Percentiles rank a stretch among this genome's conserved stretches.
Conservation (phyloP, 768 basidiomycete genomes). For the Amanita muscaria region DNA sequence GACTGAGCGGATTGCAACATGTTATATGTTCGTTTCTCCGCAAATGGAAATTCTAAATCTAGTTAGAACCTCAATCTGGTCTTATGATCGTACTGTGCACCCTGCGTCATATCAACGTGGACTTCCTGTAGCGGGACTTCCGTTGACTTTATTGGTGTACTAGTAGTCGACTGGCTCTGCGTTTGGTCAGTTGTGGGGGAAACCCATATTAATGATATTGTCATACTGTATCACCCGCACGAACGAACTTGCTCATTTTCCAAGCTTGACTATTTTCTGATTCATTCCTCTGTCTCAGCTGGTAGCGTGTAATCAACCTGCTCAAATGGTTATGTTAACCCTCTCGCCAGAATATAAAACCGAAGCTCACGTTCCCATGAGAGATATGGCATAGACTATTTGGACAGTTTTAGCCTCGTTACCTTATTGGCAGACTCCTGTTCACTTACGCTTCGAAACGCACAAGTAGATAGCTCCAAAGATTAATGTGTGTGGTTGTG, state of each 20-base stretch:
- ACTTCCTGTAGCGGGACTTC: conserved; percentile 11
- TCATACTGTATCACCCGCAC: too few relatives aligned
- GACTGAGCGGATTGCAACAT: too few relatives aligned
- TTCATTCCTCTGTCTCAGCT: conserved; percentile 11
- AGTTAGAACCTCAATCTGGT: too few relatives aligned
- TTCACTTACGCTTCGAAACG: conserved; percentile 36
- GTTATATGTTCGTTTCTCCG: too few relatives aligned
- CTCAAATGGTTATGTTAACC: not conserved
- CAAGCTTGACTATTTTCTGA: not conserved
- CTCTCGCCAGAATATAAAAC: not conserved
- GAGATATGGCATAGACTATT: conserved; percentile 42
- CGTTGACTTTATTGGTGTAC: not conserved
- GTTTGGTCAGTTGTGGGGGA: not conserved
- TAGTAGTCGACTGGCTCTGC: not conserved
- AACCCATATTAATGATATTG: too few relatives aligned
- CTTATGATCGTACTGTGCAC: conserved; percentile 12
- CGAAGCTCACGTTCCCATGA: conserved; percentile 28
- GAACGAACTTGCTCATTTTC: too few relatives aligned
- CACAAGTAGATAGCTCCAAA: conserved; percentile 42
- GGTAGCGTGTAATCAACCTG: conserved; percentile 17
- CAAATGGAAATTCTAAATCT: too few relatives aligned
- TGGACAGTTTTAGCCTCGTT: conserved; percentile 12
- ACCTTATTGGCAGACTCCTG: not conserved
- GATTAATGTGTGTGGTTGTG: conserved; percentile 33
- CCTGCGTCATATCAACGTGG: conserved; percentile 16